Evolutionary conservation across 495 filamentous ascomycete species (phyloP), one percentile per base, ranked within the genome.

Genomic region (Aspergillus carlsbadensis): DNA sequence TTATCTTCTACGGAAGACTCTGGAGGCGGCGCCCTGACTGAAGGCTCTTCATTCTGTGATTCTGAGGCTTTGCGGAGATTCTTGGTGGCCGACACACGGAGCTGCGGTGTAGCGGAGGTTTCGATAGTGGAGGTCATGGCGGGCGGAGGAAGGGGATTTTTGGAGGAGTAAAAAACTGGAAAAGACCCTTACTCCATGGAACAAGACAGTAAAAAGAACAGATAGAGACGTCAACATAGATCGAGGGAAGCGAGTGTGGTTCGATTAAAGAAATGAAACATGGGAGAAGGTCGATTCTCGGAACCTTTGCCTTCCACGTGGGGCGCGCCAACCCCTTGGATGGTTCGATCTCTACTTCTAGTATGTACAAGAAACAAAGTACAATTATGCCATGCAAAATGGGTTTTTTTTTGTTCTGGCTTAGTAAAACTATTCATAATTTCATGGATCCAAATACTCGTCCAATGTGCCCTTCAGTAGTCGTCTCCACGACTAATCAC

Each of bases 401-500:
- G 46, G 5, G 5, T 46, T 58, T 34, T 33, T 52, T 52, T 40
- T 18, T 22, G 31, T 52, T 41, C 18, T 29, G 7, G 10, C 3
- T 36, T 49, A 22, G 5, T 18, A 14, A 14, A 47, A 39, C 10
- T 61, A 60, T 55, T 41, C 43, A 45, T 36, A 34, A 53, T 56
- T 8, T 58, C 35, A 46, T 54, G 42, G 41, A 26, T 29, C 22
- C 46, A 31, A 40, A 57, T 24, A 43, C 4, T 22, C 15, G 20
- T 47, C 20, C 18, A 36, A 42, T 11, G 39, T 52, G 8, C 10
- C 21, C 10, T 52, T 70, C 80, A 96, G 70, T 91, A 96, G 66
- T 96, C 92, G 37, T 94, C 89, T 60, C 92, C 92, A 52, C 91
- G 87, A 69, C 90, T 96, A 63, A 96, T 89, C 51, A 96, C 85